phyloP scores from a whole-genome alignment of 1,284 basidiomycete species.

The Cryptococcus depauperatus region DNA sequence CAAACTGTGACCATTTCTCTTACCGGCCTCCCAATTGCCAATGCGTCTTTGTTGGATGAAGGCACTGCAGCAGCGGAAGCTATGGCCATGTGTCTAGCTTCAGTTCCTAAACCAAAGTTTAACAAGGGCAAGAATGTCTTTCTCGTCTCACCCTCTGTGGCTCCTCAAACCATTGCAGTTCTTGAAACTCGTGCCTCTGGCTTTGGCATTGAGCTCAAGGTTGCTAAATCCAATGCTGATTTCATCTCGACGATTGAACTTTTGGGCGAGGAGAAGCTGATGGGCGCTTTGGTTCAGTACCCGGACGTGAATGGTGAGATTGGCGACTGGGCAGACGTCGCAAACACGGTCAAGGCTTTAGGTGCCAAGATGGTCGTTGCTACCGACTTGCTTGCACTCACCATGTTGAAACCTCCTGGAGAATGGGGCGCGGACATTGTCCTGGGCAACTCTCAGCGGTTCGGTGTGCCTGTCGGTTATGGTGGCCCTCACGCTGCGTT shows the following conservation, averaged over 20 bases:
- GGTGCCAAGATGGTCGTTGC: constrained; percentile 78
- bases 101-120: constrained; percentile 43
- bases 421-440: constrained; percentile 99
- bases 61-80: constrained; percentile 88
- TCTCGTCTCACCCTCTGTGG: constrained; percentile 70
- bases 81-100: constrained; percentile 46
- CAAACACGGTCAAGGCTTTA: constrained; percentile 61
- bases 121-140: constrained; percentile 73
- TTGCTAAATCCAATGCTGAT: constrained; percentile 46
- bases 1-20: constrained; percentile 95
- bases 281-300: constrained; percentile 84
- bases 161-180: constrained; percentile 80
- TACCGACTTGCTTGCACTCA: constrained; percentile 85
- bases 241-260: constrained; percentile 53
- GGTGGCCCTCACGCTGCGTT: constrained; percentile 92
- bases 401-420: constrained; percentile 88
- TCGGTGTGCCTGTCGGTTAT: constrained; percentile 80
- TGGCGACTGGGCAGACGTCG: constrained; percentile 63
- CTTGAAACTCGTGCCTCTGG: constrained; percentile 79
- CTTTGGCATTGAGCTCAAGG: constrained; percentile 72
- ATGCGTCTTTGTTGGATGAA: constrained; percentile 85
- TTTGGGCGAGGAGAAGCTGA: constrained; percentile 53
- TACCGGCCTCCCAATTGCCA: constrained; percentile 89
- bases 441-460: constrained; percentile 87
- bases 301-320: constrained; percentile 85